phyloP scores from a whole-genome alignment of 148 eudicot genomes.

The Vaccinium corymbosum region DNA sequence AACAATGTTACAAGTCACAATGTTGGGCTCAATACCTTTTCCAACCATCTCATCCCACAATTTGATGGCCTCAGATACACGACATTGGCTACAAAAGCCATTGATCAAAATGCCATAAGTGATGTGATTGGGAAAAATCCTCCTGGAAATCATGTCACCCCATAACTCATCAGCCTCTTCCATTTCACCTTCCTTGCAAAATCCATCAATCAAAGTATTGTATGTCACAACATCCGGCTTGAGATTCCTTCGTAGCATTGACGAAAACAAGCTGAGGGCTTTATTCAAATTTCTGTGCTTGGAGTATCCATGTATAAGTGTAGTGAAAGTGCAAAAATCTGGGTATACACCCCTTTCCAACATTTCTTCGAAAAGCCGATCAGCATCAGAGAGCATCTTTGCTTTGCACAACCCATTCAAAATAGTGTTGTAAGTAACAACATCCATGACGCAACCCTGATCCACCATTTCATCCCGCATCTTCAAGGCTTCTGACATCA shows the following conservation, averaged over 20 bases:
- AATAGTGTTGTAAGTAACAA: conserved; percentile 74
- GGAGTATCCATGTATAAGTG: conserved; percentile 69
- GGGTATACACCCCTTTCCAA: conserved; percentile 58
- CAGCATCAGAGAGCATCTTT: conserved; percentile 57
- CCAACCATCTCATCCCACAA: conserved; percentile 80
- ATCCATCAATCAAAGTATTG: conserved; percentile 75
- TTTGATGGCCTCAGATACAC: conserved; percentile 48
- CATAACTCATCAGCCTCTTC: conserved; percentile 52
- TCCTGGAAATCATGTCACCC: conserved; percentile 47
- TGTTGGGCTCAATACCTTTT: conserved; percentile 58
- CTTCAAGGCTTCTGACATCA: conserved; percentile 52
- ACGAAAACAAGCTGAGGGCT: conserved; percentile 46
- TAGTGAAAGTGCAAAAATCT: conserved; percentile 64
- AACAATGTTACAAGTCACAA: conserved; percentile 61
- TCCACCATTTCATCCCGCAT: conserved; percentile 76
- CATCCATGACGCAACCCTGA: conserved; percentile 69
- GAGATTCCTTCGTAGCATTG: conserved; percentile 64
- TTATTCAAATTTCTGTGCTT: conserved; percentile 47
- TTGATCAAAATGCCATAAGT: conserved; percentile 64
- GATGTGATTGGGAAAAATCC: conserved; percentile 51
- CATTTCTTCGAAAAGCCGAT: conserved; percentile 70
- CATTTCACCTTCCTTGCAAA: conserved; percentile 67
- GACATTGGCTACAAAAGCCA: conserved; percentile 49
- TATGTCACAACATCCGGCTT: conserved; percentile 76
- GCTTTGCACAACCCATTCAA: conserved; percentile 72